Evolutionary conservation across 164 flowering plant genomes (phyloP), one percentile per base, ranked within the genome.

Genomic region (Akebia trifoliata): DNA sequence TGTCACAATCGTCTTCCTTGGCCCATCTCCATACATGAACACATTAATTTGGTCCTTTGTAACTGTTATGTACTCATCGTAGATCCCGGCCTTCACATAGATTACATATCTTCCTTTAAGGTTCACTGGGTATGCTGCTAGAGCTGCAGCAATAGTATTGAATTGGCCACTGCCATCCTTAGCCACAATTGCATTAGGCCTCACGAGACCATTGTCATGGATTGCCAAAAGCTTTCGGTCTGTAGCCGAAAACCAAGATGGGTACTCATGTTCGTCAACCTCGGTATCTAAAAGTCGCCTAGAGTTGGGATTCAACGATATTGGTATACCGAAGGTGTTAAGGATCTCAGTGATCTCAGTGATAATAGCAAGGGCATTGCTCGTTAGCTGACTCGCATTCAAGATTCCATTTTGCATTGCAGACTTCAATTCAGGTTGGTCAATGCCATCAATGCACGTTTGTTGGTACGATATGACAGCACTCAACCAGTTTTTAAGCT

Each of bases 301-400:
- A 11, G 30, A 4, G 42, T 40, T 18, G 12, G 34, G 20, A 17
- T 15, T 42, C 25, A 42, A 18, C 12, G 22, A 14, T 3, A 49
- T 14, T n/a, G 58, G 29, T 57, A 73, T 25, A 1, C 70, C 12
- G 32, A 75, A 55, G 9, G 52, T 18, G 5, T 56, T 0, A 17
- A 81, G 21, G 22, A 62, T 20, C 1, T 59, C 4, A 0, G 72
- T 39, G 25, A 89, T 30, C 29, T 72, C 77, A 0, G 56, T 18
- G 2, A 79, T 68, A 29, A 90, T 81, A 36, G 81, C 85, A 0
- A 90, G 77, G 25, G 76, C 81, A 37, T 86, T 85, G 69, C 74
- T 70, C 18, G 78, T 78, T 1, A 84, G 29, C 62, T 73, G 50
- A 4, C 60, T 54, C 0, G 63, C 64, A 39, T 60, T 45, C 25